These are phyloP conservation scores for Carex myosuroides DNA, from an alignment of 176 grass and related monocot genomes.

Conservation along the genomic window DNA sequence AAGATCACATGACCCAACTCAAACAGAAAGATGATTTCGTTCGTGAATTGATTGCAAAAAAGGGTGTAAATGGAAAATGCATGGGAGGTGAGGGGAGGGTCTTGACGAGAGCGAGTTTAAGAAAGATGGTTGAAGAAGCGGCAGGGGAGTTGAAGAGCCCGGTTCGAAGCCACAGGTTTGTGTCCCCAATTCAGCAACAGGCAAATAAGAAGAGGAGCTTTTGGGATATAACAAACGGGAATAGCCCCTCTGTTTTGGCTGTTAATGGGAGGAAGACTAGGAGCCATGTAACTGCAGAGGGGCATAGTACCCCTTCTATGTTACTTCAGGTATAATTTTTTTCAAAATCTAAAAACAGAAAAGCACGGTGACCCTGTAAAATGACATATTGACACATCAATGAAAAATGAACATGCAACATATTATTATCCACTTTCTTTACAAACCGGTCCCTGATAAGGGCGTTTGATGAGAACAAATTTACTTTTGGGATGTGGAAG, in stretches of 20 bases:
- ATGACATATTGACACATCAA: neutral
- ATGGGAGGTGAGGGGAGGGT: conserved; percentile 38
- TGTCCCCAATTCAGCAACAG: conserved; percentile 41
- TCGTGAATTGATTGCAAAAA: conserved; percentile 61
- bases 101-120: conserved; percentile 48
- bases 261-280: conserved; percentile 73
- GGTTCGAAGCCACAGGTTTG: conserved; percentile 38
- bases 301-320: conserved; percentile 36
- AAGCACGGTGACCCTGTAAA: neutral
- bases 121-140: conserved; percentile 35
- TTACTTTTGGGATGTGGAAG: too few relatives aligned
- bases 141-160: conserved; percentile 61
- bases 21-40: conserved; percentile 85
- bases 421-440: neutral
- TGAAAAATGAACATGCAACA: neutral
- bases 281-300: conserved; percentile 54
- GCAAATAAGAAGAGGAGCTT: conserved; percentile 84
- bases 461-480: neutral
- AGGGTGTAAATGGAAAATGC: conserved; percentile 28
- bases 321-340: conserved; percentile 59
- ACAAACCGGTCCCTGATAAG: neutral
- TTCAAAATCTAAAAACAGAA: neutral
- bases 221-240: conserved; percentile 74
- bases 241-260: conserved; percentile 70
- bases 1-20: conserved; percentile 56